A percentile compares a stretch with the other conserved stretches of the same genome.
These are phyloP conservation scores for Microdochium trichocladiopsis DNA, from an alignment of 2,329 filamentous ascomycete genomes.

Conservation along the genomic window DNA sequence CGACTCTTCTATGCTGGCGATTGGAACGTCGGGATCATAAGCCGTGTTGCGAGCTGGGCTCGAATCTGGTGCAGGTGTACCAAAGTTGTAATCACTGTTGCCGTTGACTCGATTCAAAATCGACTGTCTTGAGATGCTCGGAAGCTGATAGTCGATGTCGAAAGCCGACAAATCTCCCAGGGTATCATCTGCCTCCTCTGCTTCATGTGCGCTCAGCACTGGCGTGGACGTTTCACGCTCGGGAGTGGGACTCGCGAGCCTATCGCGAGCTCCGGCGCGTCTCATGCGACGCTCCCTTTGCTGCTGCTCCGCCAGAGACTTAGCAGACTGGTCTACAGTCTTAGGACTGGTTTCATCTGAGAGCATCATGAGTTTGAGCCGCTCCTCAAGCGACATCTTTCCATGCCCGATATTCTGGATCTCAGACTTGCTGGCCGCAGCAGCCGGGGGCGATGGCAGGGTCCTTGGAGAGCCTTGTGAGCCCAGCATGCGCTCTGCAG, in stretches of 20 bases:
- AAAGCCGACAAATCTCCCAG: conserved; percentile 53
- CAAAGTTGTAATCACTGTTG: conserved; percentile 57
- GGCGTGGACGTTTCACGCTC: conserved; percentile 28
- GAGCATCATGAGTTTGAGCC: conserved; percentile 82
- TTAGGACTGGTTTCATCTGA: conserved; percentile 48
- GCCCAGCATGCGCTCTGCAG: conserved; percentile 64
- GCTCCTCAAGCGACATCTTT: conserved; percentile 79
- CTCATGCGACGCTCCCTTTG: conserved; percentile 59
- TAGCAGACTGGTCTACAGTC: conserved; percentile 20
- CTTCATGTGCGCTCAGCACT: conserved; percentile 13
- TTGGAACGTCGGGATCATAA: conserved; percentile 81
- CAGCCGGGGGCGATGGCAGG: conserved; percentile 67
- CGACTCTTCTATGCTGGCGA: conserved; percentile 63
- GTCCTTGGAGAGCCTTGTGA: conserved; percentile 58
- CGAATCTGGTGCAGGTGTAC: conserved; percentile 52
- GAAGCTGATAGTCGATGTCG: conserved; percentile 56
- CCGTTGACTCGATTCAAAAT: conserved; percentile 84
- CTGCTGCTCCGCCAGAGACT: conserved; percentile 57
- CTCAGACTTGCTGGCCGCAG: conserved; percentile 66
- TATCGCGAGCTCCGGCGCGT: conserved; percentile 48
- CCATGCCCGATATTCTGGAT: conserved; percentile 67
- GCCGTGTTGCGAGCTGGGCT: conserved; percentile 51
- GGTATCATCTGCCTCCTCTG: conserved; percentile 51
- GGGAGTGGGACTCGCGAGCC: conserved; percentile 31
- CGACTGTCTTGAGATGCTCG: conserved; percentile 86